These are phyloP conservation scores for Microcyclospora tardicrescens DNA, from an alignment of 2,329 filamentous ascomycete genomes.

Conservation along the genomic window DNA sequence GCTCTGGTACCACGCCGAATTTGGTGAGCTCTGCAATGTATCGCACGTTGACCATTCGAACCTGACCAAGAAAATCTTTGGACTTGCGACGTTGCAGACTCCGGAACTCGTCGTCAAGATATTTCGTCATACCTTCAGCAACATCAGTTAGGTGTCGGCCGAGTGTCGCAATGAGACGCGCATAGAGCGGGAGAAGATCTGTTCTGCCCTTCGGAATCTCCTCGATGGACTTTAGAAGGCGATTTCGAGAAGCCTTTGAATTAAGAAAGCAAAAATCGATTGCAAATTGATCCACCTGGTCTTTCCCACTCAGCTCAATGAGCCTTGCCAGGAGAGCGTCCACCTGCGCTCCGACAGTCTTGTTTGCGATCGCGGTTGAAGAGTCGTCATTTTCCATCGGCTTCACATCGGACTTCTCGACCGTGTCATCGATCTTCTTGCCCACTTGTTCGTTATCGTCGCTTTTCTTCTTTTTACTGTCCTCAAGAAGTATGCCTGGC, in stretches of 20 bases:
- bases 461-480: conserved; percentile 82
- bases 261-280: conserved; percentile 98
- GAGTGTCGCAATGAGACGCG: conserved; percentile 83
- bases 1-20: conserved; percentile 93
- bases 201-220: conserved; percentile 90
- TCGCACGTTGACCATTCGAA: conserved; percentile 87
- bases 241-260: conserved; percentile 92
- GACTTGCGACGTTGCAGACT: conserved; percentile 93
- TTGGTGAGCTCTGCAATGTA: conserved; percentile 96
- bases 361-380: conserved; percentile 91
- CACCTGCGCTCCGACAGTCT: conserved; percentile 92
- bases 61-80: conserved; percentile 92
- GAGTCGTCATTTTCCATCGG: conserved; percentile 56
- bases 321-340: conserved; percentile 77
- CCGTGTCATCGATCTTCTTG: conserved; percentile 52
- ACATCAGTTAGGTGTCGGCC: conserved; percentile 90
- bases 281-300: conserved; percentile 79
- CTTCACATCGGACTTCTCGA: conserved; percentile 37
- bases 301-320: conserved; percentile 85
- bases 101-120: conserved; percentile 91
- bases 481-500: conserved; percentile 82
- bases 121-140: conserved; percentile 78
- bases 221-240: conserved; percentile 81
- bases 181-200: conserved; percentile 81
- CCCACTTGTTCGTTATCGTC: conserved; percentile 72